phyloP scores from a whole-genome alignment of 169 alveolate species.

The Perkinsus marinus region DNA sequence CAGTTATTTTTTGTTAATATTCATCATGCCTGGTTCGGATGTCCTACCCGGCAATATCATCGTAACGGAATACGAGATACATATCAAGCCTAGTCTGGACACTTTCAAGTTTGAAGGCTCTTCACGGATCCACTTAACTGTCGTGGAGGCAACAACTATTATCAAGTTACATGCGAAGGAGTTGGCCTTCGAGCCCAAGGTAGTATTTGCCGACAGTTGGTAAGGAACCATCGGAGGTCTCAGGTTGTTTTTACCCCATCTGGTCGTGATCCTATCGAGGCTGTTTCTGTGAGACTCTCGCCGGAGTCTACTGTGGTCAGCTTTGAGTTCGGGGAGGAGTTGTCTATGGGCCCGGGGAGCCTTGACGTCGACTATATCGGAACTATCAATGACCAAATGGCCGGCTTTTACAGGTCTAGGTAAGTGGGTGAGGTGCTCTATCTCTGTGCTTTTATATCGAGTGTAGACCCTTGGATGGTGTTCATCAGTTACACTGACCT shows the following conservation, averaged over 20 bases:
- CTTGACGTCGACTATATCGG: not conserved
- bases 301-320: not conserved
- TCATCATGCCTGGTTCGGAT: not conserved
- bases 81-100: not conserved
- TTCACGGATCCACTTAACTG: not conserved
- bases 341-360: not conserved
- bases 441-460: not conserved
- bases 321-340: not conserved
- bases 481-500: not conserved
- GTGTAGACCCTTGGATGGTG: no score
- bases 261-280: not conserved
- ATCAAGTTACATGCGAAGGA: not conserved
- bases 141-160: not conserved
- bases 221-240: not conserved
- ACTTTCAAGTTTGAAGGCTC: not conserved
- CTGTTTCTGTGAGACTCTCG: not conserved
- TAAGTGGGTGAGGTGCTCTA: not conserved
- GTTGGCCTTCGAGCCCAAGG: not conserved
- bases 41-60: not conserved
- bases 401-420: slow-evolving; percentile 22
- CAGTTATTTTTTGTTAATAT: not conserved
- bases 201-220: not conserved
- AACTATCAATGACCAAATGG: slow-evolving; percentile 10
- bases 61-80: not conserved
- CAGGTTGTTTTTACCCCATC: not conserved